These are phyloP conservation scores for Camellia sinensis DNA, from an alignment of 148 eudicot species.

Conservation along the genomic window DNA sequence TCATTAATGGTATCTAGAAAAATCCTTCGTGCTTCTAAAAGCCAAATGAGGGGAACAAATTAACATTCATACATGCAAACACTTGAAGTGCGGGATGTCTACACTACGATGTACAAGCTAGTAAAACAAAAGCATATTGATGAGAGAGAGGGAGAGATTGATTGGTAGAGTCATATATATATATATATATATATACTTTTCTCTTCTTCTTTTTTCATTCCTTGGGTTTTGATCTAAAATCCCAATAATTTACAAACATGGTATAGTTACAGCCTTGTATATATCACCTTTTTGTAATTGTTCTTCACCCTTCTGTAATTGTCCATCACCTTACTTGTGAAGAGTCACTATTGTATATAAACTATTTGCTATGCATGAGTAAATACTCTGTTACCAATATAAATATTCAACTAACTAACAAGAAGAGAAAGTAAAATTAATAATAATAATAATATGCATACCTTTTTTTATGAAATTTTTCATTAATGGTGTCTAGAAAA, in stretches of 20 bases:
- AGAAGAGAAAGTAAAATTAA: not conserved
- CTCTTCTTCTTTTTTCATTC: not conserved
- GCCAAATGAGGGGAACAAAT: not conserved
- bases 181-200: no score
- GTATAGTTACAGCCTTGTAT: not conserved
- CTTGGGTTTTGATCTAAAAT: not conserved
- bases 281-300: no score
- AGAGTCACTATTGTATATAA: not conserved
- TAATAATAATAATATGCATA: not conserved
- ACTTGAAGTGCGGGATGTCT: no score
- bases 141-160: not conserved
- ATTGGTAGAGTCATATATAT: not conserved
- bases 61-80: not conserved
- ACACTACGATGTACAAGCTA: no score
- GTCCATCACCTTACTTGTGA: not conserved
- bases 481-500: not conserved
- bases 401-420: not conserved
- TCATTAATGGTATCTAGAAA: not conserved
- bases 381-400: not conserved
- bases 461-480: not conserved
- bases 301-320: not conserved
- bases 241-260: not conserved
- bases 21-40: slow-evolving; percentile 2
- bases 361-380: not conserved
- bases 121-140: no score